Evolutionary conservation across 495 filamentous ascomycete species (phyloP), one percentile per base, ranked within the genome.

Genomic region (Podospora anserina): DNA sequence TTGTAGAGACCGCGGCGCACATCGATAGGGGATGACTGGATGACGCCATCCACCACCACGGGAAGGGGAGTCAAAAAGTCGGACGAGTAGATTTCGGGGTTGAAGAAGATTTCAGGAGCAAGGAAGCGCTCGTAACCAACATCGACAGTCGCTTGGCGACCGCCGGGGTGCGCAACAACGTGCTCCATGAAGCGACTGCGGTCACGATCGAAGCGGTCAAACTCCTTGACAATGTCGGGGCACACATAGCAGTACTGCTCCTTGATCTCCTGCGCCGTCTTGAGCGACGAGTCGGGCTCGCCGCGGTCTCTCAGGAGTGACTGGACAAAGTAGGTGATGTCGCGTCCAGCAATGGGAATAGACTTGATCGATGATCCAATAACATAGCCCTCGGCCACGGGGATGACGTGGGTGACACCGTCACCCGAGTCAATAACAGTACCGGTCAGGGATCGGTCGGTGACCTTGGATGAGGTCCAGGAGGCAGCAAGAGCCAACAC

Each of bases 311-410:
- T 90, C 44, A 99, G 90, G 55, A 98, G 85, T 66, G 90, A 94
- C 80, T 99, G 95, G 26, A 99, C 93, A 75, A 99, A 99, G 81
- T 96, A 97, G 70, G 95, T 98, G 76, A 98, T 96, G 75, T 99
- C 95, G 76, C 95, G 90, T 65, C 95, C 95, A 54, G 95, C 95
- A 72, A 99, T 95, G 19, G 95, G 95, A 68, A 99, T 97, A 67
- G 92, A 96, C 84, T 99, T 99, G 81, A 99, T 99, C 16, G 94
- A 97, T 32, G 93, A 97, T 26, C 95, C 95, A 73, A 99, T 98
- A 66, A 99, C 95, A 81, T 99, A 99, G 72, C 95, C 95, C 82
- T 99, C 95, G 55, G 95, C 95, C 32, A 99, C 95, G 61, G 95
- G 95, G 72, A 99, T 99, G 76, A 99, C 94, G 82, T 99, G 95